These are phyloP conservation scores for Bauhinia variegata DNA, from an alignment of 306 rosid genomes.

Conservation along the genomic window DNA sequence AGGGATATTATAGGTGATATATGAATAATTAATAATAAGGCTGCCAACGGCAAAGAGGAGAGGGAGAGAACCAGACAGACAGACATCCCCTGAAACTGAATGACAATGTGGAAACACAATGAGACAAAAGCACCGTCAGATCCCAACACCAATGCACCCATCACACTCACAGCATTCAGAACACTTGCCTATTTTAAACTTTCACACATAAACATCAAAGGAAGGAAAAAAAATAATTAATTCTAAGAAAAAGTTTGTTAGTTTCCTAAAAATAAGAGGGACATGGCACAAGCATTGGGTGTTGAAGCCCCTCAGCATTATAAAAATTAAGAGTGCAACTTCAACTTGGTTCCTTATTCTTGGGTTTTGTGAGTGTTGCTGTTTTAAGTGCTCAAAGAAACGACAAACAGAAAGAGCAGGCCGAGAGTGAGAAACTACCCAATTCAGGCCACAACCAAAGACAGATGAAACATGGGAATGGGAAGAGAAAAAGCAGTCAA, in stretches of 20 bases:
- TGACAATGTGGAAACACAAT: conserved; percentile 45
- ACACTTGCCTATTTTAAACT: background rate
- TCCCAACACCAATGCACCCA: conserved; percentile 52
- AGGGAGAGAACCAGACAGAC: conserved; percentile 21
- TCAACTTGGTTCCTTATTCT: conserved; percentile 38
- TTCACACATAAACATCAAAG: background rate
- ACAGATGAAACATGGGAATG: background rate
- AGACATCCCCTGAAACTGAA: conserved; percentile 44
- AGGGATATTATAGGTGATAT: too few relatives aligned
- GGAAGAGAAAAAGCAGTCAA: conserved; percentile 56
- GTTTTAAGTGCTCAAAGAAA: conserved; percentile 41
- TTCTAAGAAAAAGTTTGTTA: conserved; percentile 32
- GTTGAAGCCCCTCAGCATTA: conserved; percentile 44
- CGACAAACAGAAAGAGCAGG: conserved; percentile 47
- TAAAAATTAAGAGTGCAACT: conserved; percentile 23
- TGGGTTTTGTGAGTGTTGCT: conserved; percentile 34
- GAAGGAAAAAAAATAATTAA: conserved; percentile 1
- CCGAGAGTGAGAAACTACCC: too few relatives aligned
- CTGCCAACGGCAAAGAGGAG: too few relatives aligned
- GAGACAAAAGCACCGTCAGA: conserved; percentile 62
- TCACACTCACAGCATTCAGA: background rate
- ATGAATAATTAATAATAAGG: too few relatives aligned
- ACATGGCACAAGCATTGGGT: conserved; percentile 43
- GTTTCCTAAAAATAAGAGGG: conserved; percentile 37
- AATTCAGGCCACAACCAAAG: background rate